Percentiles rank a stretch among this genome's conserved stretches.
These are phyloP conservation scores for Ogataea paraovalis DNA, from an alignment of 805 yeast species.

Conservation along the genomic window DNA sequence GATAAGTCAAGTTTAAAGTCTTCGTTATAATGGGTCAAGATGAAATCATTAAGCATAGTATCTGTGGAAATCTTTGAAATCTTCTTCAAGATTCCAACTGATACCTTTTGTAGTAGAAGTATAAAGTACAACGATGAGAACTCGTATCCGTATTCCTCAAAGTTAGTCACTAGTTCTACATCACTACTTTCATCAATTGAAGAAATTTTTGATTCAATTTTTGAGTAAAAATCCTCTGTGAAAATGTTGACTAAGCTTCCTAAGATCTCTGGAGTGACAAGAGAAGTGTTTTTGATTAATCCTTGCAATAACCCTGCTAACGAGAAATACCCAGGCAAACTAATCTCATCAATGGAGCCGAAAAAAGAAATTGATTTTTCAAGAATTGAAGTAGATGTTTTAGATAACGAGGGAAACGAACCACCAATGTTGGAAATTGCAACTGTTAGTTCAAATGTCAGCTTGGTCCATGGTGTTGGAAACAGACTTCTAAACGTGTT, in stretches of 20 bases:
- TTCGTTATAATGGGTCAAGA: constrained; percentile 10
- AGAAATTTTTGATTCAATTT: constrained; percentile 18
- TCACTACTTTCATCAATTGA: constrained; percentile 16
- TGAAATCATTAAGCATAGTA: constrained; percentile 11
- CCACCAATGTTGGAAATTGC: constrained; percentile 30
- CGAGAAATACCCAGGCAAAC: constrained; percentile 18
- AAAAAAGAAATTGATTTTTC: not conserved
- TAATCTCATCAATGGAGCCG: not conserved
- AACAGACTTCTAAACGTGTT: constrained; percentile 23
- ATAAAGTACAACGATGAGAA: constrained; percentile 29
- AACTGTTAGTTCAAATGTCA: constrained; percentile 33
- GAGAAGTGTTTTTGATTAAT: constrained; percentile 22
- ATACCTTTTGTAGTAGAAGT: constrained; percentile 21
- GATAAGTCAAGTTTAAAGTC: constrained; percentile 7
- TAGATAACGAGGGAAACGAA: constrained; percentile 14
- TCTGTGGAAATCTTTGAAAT: constrained; percentile 11
- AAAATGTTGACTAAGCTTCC: constrained; percentile 20
- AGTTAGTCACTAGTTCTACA: constrained; percentile 21
- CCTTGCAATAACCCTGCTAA: constrained; percentile 31
- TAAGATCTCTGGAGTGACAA: constrained; percentile 19
- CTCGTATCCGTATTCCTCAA: constrained; percentile 32
- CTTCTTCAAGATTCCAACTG: constrained; percentile 21
- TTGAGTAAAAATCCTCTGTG: constrained; percentile 25
- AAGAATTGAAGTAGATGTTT: constrained; percentile 3
- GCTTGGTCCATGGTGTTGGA: constrained; percentile 41